phyloP scores from a whole-genome alignment of 805 yeast genomes.

The Lachancea thermotolerans region DNA sequence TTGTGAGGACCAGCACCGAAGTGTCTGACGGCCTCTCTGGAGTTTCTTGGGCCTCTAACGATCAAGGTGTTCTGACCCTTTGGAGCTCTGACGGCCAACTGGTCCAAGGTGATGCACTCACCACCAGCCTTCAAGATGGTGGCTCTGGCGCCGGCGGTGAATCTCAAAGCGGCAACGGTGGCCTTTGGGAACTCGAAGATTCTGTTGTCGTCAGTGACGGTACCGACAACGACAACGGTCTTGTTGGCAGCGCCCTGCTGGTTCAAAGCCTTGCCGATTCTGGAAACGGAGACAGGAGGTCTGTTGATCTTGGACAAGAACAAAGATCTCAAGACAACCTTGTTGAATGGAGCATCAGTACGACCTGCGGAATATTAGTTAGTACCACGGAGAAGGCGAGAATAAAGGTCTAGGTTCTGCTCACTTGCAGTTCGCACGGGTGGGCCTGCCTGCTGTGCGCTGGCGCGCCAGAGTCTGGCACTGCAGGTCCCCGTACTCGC shows the following conservation, averaged over 20 bases:
- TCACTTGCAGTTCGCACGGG: conserved; percentile 32
- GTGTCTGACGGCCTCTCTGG: conserved; percentile 99
- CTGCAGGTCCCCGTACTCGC: conserved; percentile 8
- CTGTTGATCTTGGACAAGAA: conserved; percentile 98
- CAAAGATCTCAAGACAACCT: conserved; percentile 86
- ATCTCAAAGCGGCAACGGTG: conserved; percentile 98
- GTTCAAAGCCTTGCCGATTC: conserved; percentile 75
- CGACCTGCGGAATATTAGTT: conserved; percentile 59
- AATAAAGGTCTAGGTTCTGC: conserved; percentile 37
- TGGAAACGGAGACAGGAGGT: conserved; percentile 97
- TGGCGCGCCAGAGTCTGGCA: conserved; percentile 9
- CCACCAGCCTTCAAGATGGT: conserved; percentile 98
- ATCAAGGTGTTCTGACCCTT: conserved; percentile 98
- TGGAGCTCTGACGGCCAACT: conserved; percentile 98
- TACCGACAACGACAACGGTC: conserved; percentile 97
- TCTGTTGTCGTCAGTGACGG: conserved; percentile 98
- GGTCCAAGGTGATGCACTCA: conserved; percentile 98
- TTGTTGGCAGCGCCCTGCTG: conserved; percentile 82
- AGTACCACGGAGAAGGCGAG: conserved; percentile 24
- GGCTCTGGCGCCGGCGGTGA: conserved; percentile 99
- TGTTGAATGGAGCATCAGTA: conserved; percentile 98
- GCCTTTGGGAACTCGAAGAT: conserved; percentile 90
- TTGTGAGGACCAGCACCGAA: conserved; percentile 99
- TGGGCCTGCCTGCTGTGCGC: neutral
- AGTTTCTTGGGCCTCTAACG: conserved; percentile 97